Evolutionary conservation across 2,329 filamentous ascomycete species (phyloP).

Genomic region (Curvularia spicifera): DNA sequence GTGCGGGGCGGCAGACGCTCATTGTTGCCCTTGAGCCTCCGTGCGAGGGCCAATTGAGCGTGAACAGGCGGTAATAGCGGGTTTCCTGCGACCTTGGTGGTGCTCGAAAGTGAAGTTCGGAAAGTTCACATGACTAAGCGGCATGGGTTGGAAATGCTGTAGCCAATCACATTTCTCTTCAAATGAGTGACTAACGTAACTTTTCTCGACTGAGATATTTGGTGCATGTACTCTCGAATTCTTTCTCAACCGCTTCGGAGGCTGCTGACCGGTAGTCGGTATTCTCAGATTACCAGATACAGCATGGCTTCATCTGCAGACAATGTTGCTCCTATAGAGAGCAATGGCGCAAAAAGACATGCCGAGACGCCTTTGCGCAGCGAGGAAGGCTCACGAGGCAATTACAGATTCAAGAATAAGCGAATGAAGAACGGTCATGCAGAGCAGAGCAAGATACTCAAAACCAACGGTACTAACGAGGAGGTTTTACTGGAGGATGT

Average conservation of each 20-base stretch:
- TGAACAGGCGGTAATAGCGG: slow-evolving; percentile 10
- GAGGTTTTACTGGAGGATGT: slow-evolving; percentile 58
- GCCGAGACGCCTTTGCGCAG: slow-evolving; percentile 43
- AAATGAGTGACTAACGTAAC: slow-evolving; percentile 35
- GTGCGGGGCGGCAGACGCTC: slow-evolving; percentile 52
- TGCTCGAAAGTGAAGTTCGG: slow-evolving; percentile 31
- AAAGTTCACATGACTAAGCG: slow-evolving; percentile 32
- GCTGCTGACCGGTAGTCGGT: slow-evolving; percentile 27
- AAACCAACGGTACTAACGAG: slow-evolving; percentile 56
- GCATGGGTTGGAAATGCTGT: slow-evolving; percentile 14
- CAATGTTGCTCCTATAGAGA: slow-evolving; percentile 40
- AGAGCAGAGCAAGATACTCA: slow-evolving; percentile 44
- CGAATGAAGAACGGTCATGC: slow-evolving; percentile 55
- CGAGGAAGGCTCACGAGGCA: slow-evolving; percentile 45
- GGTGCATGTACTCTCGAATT: slow-evolving; percentile 32
- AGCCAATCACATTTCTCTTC: slow-evolving; percentile 36
- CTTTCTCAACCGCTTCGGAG: slow-evolving; percentile 37
- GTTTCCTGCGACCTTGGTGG: slow-evolving; percentile 19
- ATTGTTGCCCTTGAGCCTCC: slow-evolving; percentile 38
- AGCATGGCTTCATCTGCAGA: slow-evolving; percentile 46
- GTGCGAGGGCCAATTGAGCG: slow-evolving; percentile 33
- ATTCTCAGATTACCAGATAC: slow-evolving; percentile 21
- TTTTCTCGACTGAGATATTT: slow-evolving; percentile 24
- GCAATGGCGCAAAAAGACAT: slow-evolving; percentile 44
- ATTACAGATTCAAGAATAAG: slow-evolving; percentile 54